Evolutionary conservation across 169 alveolate species (phyloP).

Genomic region (Theileria equi): DNA sequence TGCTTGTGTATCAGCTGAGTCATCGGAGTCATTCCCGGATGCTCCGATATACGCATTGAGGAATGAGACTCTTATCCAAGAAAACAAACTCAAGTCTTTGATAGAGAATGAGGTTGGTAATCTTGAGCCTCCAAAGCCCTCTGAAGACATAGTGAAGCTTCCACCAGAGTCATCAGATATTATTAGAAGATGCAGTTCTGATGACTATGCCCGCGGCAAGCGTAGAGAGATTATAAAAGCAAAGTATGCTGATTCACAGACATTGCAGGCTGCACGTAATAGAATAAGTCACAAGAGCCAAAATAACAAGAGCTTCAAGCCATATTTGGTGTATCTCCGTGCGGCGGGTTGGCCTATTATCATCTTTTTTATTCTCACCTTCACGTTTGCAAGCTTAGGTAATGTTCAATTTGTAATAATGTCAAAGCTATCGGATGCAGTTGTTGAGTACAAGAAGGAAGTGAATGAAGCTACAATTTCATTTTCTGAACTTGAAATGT

Average conservation of each 20-base stretch:
- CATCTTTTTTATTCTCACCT: not conserved
- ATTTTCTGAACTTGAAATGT: too few species aligned
- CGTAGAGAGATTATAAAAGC: not conserved
- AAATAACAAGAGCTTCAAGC: not conserved
- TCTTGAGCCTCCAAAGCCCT: too few species aligned
- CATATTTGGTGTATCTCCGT: not conserved
- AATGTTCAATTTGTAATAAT: constrained; percentile 2
- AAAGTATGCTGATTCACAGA: constrained; percentile 12
- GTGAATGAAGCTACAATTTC: not conserved
- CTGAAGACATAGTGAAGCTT: too few species aligned
- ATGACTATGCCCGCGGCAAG: not conserved
- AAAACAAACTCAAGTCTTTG: too few species aligned
- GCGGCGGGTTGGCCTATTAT: not conserved
- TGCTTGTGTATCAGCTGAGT: not conserved
- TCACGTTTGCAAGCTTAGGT: constrained; percentile 1
- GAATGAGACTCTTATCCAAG: too few species aligned
- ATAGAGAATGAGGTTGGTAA: too few species aligned
- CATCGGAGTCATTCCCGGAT: too few species aligned
- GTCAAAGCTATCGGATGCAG: constrained; percentile 6
- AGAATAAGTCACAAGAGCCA: not conserved
- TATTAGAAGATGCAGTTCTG: not conserved
- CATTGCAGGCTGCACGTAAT: not conserved
- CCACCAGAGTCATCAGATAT: not conserved
- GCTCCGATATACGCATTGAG: too few species aligned
- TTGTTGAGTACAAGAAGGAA: not conserved